Conservation (phyloP, 139 green algal species). For the Chlorella ohadii region DNA sequence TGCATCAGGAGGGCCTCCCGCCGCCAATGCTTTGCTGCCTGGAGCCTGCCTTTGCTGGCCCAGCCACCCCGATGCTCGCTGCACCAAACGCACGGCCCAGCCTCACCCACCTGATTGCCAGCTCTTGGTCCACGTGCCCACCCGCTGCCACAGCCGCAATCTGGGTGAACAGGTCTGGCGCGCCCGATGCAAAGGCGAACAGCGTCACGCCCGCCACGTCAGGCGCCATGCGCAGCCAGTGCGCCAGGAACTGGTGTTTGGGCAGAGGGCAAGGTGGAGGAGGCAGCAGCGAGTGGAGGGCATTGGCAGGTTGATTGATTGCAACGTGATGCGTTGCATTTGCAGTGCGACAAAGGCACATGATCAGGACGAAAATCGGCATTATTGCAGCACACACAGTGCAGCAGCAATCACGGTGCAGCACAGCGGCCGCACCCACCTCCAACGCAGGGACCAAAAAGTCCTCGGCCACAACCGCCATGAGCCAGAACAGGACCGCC, state of each 20-base stretch:
- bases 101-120: constrained; percentile 21
- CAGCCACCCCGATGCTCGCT: background rate
- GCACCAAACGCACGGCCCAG: too few species aligned
- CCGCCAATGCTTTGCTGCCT: too few species aligned
- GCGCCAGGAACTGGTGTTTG: constrained; percentile 7
- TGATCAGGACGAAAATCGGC: too few species aligned
- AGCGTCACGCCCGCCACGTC: constrained; percentile 59
- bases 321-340: too few species aligned
- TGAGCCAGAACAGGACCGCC: constrained; percentile 52
- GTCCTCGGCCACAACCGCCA: constrained; percentile 46
- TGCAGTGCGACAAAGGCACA: too few species aligned
- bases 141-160: constrained; percentile 50
- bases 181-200: constrained; percentile 58
- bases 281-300: background rate
- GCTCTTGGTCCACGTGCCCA: constrained; percentile 27
- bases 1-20: too few species aligned
- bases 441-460: constrained; percentile 54
- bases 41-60: too few species aligned
- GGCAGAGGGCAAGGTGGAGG: too few species aligned
- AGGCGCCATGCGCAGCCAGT: constrained; percentile 44
- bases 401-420: background rate
- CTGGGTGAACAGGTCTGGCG: constrained; percentile 63
- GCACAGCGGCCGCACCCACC: constrained; percentile 16
- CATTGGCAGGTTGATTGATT: too few species aligned
- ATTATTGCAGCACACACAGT: too few species aligned